Evolutionary conservation across 225 moss, liverwort and hornwort species (phyloP).

Genomic region (Physcomitrium patens): DNA sequence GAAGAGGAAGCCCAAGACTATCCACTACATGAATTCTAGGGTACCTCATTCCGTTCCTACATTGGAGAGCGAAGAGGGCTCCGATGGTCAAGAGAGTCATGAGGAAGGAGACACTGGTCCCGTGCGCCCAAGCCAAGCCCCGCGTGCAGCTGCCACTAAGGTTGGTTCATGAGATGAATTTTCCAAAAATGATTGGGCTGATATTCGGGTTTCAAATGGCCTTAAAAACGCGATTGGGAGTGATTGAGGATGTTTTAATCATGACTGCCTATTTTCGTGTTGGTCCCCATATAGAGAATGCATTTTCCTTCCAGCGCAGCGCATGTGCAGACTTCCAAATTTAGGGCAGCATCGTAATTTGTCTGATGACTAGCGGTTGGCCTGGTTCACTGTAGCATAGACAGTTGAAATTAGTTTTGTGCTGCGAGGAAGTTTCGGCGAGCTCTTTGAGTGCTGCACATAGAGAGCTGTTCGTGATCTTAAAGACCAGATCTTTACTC

Average conservation of each 20-base stretch:
- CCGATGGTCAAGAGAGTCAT: constrained; percentile 43
- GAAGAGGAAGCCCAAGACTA: constrained; percentile 56
- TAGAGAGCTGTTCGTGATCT: neutral
- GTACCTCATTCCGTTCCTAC: constrained; percentile 49
- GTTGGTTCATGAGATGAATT: constrained; percentile 1
- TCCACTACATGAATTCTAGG: constrained; percentile 60
- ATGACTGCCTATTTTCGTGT: constrained; percentile 21
- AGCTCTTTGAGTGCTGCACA: neutral
- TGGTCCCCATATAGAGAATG: neutral
- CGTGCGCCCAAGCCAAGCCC: constrained; percentile 42
- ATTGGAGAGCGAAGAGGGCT: constrained; percentile 51
- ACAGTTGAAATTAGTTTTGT: neutral
- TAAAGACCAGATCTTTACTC: neutral
- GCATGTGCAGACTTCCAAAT: neutral
- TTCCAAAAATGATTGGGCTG: too few species aligned
- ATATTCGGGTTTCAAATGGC: too few species aligned
- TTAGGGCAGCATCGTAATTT: constrained; percentile 12
- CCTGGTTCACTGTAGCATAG: neutral
- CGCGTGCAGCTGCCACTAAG: constrained; percentile 57
- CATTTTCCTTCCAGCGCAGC: neutral
- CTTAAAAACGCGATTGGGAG: too few species aligned
- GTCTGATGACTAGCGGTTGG: neutral
- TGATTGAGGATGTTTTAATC: neutral
- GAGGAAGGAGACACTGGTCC: constrained; percentile 42
- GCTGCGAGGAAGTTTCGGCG: neutral